Evolutionary conservation across 2,329 filamentous ascomycete genomes (phyloP).

Genomic region (Ascochyta lentis): DNA sequence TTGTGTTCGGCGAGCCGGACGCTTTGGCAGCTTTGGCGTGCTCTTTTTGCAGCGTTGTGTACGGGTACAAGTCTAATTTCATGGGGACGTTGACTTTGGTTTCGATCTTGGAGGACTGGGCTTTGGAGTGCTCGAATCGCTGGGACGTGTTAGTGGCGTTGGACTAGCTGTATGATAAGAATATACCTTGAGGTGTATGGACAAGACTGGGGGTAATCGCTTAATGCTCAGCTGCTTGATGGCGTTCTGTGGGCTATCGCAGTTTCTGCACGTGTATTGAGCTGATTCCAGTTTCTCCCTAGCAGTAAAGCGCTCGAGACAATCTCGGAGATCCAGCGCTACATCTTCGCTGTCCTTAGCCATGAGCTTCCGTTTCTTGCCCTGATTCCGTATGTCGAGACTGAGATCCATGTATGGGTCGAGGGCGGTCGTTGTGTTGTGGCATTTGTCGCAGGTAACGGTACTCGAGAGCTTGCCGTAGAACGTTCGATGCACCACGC

Average conservation of each 20-base stretch:
- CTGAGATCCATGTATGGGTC: constrained; percentile 93
- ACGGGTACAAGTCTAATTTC: constrained; percentile 87
- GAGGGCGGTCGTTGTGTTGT: constrained; percentile 79
- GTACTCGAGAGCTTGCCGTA: constrained; percentile 90
- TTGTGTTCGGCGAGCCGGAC: constrained; percentile 48
- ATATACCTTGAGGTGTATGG: constrained; percentile 87
- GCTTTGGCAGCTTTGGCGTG: constrained; percentile 35
- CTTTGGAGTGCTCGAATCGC: constrained; percentile 78
- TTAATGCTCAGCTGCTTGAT: constrained; percentile 85
- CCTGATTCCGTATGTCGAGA: constrained; percentile 78
- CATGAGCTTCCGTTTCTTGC: constrained; percentile 69
- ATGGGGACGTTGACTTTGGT: constrained; percentile 85
- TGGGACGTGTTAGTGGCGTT: constrained; percentile 40
- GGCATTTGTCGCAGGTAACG: constrained; percentile 88
- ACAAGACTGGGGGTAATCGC: constrained; percentile 83
- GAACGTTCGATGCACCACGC: constrained; percentile 93
- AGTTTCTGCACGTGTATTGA: constrained; percentile 86
- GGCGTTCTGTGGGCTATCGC: constrained; percentile 76
- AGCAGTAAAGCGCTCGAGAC: constrained; percentile 86
- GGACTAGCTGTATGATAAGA: not conserved
- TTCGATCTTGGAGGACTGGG: constrained; percentile 83
- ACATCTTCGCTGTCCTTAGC: constrained; percentile 37
- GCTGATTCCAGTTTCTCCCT: constrained; percentile 76
- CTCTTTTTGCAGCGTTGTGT: constrained; percentile 69
- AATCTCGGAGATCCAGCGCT: constrained; percentile 58